phyloP scores from a whole-genome alignment of 2,329 filamentous ascomycete species.

The Pseudohalonectria lignicola region DNA sequence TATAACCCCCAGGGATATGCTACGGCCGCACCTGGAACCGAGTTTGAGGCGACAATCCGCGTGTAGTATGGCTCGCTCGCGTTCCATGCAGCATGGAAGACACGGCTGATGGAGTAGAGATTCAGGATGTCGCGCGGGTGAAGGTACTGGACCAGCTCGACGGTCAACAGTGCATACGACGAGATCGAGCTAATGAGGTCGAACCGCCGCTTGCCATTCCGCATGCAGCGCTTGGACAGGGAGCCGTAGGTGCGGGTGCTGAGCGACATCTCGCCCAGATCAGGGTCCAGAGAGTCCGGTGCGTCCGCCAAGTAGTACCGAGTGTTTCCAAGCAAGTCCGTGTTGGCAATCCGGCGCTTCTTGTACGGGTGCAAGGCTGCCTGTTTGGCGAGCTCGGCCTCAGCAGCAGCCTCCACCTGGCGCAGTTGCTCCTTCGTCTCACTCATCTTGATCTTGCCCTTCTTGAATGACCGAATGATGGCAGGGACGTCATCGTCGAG shows the following conservation, averaged over 20 bases:
- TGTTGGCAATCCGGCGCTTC: background rate
- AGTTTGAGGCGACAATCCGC: conserved; percentile 28
- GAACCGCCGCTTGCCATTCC: conserved; percentile 8
- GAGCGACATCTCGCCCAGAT: background rate
- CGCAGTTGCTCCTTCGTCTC: background rate
- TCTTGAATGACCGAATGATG: background rate
- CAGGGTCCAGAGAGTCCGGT: background rate
- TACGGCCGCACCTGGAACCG: conserved; percentile 37
- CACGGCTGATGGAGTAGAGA: conserved; percentile 53
- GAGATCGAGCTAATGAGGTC: conserved; percentile 33
- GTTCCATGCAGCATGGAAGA: conserved; percentile 41
- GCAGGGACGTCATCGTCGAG: background rate
- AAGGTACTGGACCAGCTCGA: conserved; percentile 44
- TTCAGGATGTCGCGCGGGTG: conserved; percentile 44
- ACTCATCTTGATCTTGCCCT: background rate
- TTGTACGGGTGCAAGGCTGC: background rate
- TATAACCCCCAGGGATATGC: conserved; percentile 55
- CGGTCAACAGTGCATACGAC: conserved; percentile 36
- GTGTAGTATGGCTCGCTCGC: conserved; percentile 2
- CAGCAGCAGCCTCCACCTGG: background rate
- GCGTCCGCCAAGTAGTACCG: conserved; percentile 8
- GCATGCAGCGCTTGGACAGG: background rate
- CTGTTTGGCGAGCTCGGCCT: background rate
- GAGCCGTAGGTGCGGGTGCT: background rate
- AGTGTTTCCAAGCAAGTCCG: conserved; percentile 5